Evolutionary conservation across 495 filamentous ascomycete genomes (phyloP), one percentile per base, ranked within the genome.

Genomic region (Echria macrotheca): DNA sequence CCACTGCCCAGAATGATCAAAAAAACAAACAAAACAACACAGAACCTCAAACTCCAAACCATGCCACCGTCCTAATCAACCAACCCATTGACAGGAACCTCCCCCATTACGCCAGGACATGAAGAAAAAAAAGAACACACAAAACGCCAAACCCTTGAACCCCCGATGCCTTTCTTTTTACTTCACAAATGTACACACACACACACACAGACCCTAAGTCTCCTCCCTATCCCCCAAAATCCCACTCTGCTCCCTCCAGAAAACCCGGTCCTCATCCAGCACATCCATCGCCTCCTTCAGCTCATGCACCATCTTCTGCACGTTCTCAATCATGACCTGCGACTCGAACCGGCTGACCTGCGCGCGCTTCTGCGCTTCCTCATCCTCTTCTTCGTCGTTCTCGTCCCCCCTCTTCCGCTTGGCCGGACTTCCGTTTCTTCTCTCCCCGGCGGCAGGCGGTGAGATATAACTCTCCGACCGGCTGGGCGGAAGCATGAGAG

Each of bases 241-340:
- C 23, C 37, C 49, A 29, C 54, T 32, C 29, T 56, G 47, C 45
- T 52, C 55, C 14, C 44, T 29, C 26, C 52, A 23, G 18, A 50
- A 35, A 11, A 22, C 25, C 29, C 40, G 24, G 32, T 60, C 53
- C 29, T 46, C 40, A 22, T 63, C 62, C 53, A 59, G 32, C 46
- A 35, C 25, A 17, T 59, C 59, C 60, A 63, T 63, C 5, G 44
- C 47, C 48, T 65, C 57, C 33, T 53, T 53, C 49, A 65, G 29
- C 57, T 65, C 62, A 25, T 51, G 44, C 39, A 65, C 29, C 62
- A 65, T 65, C 38, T 56, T 45, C 49, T 51, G 52, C 18, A 58
- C 59, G 9, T 59, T 40, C 50, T 52, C 55, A 41, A 63, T 57
- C 51, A 58, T 57, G 5, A 56, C 54, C 11, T 28, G 35, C 23